A percentile compares a stretch with the other conserved stretches of the same genome.
phyloP scores from a whole-genome alignment of 2,329 filamentous ascomycete genomes.

The Penicillium paneum region DNA sequence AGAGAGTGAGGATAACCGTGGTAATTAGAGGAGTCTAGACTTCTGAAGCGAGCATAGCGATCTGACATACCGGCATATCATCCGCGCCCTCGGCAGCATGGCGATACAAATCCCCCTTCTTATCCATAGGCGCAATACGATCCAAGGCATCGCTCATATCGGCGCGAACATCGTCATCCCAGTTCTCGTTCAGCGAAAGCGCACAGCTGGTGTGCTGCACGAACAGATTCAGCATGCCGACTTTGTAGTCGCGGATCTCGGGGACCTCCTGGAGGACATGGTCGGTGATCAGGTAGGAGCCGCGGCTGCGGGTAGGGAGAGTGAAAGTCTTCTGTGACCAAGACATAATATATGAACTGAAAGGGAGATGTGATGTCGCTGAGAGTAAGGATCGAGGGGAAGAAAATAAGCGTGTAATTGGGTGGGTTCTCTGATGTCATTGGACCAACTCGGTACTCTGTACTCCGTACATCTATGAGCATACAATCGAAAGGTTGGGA shows the following conservation, averaged over 20 bases:
- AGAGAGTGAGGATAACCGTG: neutral
- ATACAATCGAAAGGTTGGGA: no score
- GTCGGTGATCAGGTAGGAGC: conserved; percentile 86
- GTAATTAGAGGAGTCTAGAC: neutral
- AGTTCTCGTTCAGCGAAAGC: conserved; percentile 90
- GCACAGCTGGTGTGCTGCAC: conserved; percentile 94
- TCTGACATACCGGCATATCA: conserved; percentile 78
- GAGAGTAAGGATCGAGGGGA: conserved; percentile 12
- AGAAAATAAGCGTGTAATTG: conserved; percentile 49
- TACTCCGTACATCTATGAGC: no score
- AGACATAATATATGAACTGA: conserved; percentile 44
- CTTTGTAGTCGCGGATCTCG: conserved; percentile 77
- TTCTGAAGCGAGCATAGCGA: neutral
- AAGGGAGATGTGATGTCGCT: conserved; percentile 7
- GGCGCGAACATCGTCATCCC: conserved; percentile 75
- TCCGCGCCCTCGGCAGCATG: conserved; percentile 84
- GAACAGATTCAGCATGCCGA: conserved; percentile 84
- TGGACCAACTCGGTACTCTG: conserved; percentile 22
- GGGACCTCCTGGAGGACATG: conserved; percentile 68
- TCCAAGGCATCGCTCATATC: conserved; percentile 96
- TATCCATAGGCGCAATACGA: conserved; percentile 79
- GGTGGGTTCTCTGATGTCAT: conserved; percentile 33
- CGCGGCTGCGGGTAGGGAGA: conserved; percentile 71
- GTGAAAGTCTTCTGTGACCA: conserved; percentile 85
- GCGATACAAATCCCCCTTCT: conserved; percentile 71